Evolutionary conservation across 768 basidiomycete species (phyloP), one percentile per base, ranked within the genome.

Genomic region (Kwoniella europaea): DNA sequence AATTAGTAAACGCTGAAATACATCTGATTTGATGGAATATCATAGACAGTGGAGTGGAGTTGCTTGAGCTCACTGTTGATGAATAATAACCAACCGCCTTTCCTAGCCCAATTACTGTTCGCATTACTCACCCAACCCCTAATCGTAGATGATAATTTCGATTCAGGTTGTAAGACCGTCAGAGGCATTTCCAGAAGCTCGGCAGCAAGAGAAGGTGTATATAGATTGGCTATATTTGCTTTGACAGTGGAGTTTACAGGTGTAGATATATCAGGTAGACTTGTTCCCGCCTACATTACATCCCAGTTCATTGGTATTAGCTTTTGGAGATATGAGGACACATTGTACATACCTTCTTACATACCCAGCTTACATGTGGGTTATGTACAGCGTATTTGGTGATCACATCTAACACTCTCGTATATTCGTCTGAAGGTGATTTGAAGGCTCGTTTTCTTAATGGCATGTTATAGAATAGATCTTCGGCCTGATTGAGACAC

Each of bases 381-480:
- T 99, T 98, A 82, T 99, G 97, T 10, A 95, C 87, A 0, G 97
- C 93, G 79, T 99, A 99, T 71, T 91, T 92, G 2, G 92, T 92
- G 29, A 98, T 86, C 10, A 98, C 92, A 72, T 96, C 93, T 2
- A 98, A 86, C 54, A 98, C 94, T 43, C 92, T 88, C 4, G 89
- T 87, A 82, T 96, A 98, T 80, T 99, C 97, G 74, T 98, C 96
- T 2, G 93, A 91, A 3, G 90, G 84, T 67, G 89, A 91, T 44
- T 91, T 89, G 65, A 98, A 86, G 1, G 94, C 91, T 3, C 92
- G 89, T 24, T 95, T 87, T 57, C 97, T 91, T 2, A 91, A 89
- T 0, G 94, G 93, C 0, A 90, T 92, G 74, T 96, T 97, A 83
- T 92, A 95, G 80, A 99, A 99, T 35, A 99, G 86, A 79, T 98